These are phyloP conservation scores for Linderina pennispora DNA, from an alignment of 192 early-diverging fungal genomes.

Conservation along the genomic window DNA sequence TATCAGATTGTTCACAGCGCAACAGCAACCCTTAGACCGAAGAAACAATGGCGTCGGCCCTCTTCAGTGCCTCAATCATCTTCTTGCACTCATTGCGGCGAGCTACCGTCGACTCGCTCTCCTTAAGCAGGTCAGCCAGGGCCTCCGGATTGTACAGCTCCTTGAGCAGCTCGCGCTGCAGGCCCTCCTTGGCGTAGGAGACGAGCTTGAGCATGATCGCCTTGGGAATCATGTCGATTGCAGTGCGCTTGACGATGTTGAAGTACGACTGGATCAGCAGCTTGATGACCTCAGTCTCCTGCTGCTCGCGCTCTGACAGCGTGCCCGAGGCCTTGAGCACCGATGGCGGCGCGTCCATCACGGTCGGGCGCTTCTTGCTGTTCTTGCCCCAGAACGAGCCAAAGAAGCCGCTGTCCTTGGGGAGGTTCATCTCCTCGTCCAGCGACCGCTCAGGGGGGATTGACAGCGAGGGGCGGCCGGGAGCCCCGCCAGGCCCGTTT, in stretches of 20 bases:
- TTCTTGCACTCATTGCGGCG: conserved; percentile 94
- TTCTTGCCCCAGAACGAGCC: conserved; percentile 94
- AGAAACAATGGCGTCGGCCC: conserved; percentile 47
- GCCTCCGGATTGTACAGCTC: conserved; percentile 97
- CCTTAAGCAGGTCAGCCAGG: conserved; percentile 90
- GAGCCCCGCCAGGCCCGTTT: conserved; percentile 6
- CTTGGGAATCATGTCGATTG: conserved; percentile 96
- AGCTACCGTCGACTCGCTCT: conserved; percentile 86
- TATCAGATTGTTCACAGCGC: too few species aligned
- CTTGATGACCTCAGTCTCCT: conserved; percentile 99
- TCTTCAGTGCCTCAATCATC: conserved; percentile 85
- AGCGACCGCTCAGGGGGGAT: conserved; percentile 39
- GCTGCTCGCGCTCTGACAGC: conserved; percentile 92
- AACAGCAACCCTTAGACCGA: conserved; percentile 27
- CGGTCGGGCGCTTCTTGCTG: conserved; percentile 63
- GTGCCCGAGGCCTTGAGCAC: conserved; percentile 90
- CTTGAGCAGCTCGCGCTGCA: conserved; percentile 91
- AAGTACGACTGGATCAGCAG: conserved; percentile 96
- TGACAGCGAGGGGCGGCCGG: conserved; percentile 28
- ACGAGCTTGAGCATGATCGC: conserved; percentile 99
- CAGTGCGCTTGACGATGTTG: conserved; percentile 97
- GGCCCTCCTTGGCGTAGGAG: conserved; percentile 77
- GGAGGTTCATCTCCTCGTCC: conserved; percentile 57
- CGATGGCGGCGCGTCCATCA: conserved; percentile 63
- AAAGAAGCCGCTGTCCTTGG: conserved; percentile 83